A percentile compares a stretch with the other conserved stretches of the same genome.
These are phyloP conservation scores for Baorangia bicolor DNA, from an alignment of 768 basidiomycete species.

Conservation along the genomic window DNA sequence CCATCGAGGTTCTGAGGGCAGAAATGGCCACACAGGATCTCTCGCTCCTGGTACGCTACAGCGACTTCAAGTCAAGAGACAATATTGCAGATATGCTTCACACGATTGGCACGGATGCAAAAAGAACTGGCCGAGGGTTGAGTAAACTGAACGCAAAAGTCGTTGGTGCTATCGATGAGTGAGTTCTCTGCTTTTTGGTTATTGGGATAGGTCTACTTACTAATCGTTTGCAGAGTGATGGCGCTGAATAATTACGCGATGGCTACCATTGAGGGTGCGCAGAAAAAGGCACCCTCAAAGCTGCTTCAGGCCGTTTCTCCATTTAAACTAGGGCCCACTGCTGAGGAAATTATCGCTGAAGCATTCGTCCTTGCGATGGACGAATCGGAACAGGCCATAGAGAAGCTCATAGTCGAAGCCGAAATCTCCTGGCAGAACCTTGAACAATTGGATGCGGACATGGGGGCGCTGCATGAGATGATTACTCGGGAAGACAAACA, in stretches of 20 bases:
- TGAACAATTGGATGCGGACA: conserved; percentile 59
- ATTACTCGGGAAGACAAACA: conserved; percentile 56
- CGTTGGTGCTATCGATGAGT: conserved; percentile 76
- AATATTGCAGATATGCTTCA: conserved; percentile 48
- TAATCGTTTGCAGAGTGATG: conserved; percentile 50
- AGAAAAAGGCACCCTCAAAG: conserved; percentile 26
- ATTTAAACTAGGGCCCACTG: conserved; percentile 34
- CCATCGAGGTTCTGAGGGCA: conserved; percentile 70
- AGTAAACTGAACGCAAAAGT: conserved; percentile 65
- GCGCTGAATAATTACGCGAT: conserved; percentile 75
- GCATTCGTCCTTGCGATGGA: conserved; percentile 67
- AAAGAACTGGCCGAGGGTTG: conserved; percentile 55
- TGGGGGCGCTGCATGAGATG: conserved; percentile 56
- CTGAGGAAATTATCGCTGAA: conserved; percentile 45
- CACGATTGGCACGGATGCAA: conserved; percentile 61
- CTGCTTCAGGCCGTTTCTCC: conserved; percentile 41
- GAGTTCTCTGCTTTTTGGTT: conserved; percentile 21
- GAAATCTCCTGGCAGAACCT: conserved; percentile 56
- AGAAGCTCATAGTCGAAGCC: conserved; percentile 65
- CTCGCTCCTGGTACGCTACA: conserved; percentile 57
- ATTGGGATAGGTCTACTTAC: conserved; percentile 1
- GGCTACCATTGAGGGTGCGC: conserved; percentile 46
- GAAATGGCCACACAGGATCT: conserved; percentile 77
- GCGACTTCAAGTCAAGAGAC: conserved; percentile 62
- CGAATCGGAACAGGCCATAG: conserved; percentile 50